Base-by-base conservation (phyloP, 441 rosid genomes). In the Croton setiger region DNA sequence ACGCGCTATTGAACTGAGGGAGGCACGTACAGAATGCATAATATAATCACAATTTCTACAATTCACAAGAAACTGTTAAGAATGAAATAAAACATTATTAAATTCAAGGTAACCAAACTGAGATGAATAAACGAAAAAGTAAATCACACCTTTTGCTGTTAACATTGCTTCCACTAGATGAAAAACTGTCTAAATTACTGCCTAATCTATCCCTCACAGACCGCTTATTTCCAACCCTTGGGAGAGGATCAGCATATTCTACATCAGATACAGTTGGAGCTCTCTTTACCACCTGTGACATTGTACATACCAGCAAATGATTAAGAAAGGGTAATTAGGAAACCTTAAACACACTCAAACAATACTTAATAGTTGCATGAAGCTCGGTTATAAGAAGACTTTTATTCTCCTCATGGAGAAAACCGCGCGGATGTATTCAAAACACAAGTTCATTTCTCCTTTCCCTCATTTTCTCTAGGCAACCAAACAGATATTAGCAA, bases 151-250 rank as follows among this genome's bases (percentile, higher is more conserved):
- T 77, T 82, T 90, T 92, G 72, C 75, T 74, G 82, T 76, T 67
- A 53, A 61, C 60, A 52, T 67, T 82, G 59, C 64, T 72, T 58
- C 83, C 85, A 35, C 49, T 66, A 10, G 59, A 72, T 37, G 47
- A 45, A 0, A 84, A 82, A 72, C 67, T 43, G 74, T 84, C 93
- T 14, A 67, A 68, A 81, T 68, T 82, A 58, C 79, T 72, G 41
- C 97, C 98, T 76, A 93, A 75, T 79, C 98, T 84, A 60, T 93
- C 98, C 76, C 88, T 87, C 9, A 86, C 84, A 43, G 98, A 82
- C 58, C 96, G 86, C 85, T 93, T 93, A 36, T 75, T 82, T 60
- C 97, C 96, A 51, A 79, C 35, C 56, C 73, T 72, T 5, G 80
- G 80, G 57, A 63, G 58, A 36, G 78, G 81, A 71, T 74, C 85